phyloP scores from a whole-genome alignment of 2,329 filamentous ascomycete species.

The Pseudogymnoascus sp. region DNA sequence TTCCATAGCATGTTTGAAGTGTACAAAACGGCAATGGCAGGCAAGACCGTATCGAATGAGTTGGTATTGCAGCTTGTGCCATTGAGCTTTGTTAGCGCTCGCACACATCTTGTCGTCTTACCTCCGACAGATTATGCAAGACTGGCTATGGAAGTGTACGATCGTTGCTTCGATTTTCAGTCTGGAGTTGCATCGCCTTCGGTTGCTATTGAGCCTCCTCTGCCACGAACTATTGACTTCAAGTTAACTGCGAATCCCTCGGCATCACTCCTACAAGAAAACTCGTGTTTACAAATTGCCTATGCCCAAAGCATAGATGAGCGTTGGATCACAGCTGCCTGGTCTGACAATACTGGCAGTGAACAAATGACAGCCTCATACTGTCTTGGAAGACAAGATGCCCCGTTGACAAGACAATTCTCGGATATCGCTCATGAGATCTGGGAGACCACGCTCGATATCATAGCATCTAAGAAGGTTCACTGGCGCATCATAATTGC shows the following conservation, averaged over 20 bases:
- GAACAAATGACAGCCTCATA: conserved; percentile 68
- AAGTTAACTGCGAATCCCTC: conserved; percentile 61
- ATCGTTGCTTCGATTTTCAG: conserved; percentile 57
- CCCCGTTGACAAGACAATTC: conserved; percentile 44
- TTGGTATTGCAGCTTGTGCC: conserved; percentile 73
- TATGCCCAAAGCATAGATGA: conserved; percentile 70
- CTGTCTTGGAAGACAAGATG: conserved; percentile 55
- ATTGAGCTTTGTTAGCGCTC: conserved; percentile 56
- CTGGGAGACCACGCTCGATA: conserved; percentile 69
- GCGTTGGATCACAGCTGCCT: conserved; percentile 70
- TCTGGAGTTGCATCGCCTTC: conserved; percentile 58
- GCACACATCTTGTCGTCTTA: conserved; percentile 54
- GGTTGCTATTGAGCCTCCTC: conserved; percentile 61
- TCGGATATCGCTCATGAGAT: conserved; percentile 64
- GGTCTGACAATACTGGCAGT: conserved; percentile 70
- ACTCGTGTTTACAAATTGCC: conserved; percentile 71
- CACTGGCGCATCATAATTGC: conserved; percentile 72
- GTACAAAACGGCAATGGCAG: conserved; percentile 45
- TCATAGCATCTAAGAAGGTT: conserved; percentile 61
- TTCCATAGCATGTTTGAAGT: conserved; percentile 66
- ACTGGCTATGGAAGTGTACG: conserved; percentile 69
- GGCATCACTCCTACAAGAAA: conserved; percentile 66
- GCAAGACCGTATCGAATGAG: conserved; percentile 48
- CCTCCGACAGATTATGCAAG: conserved; percentile 51
- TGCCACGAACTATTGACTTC: conserved; percentile 68